A percentile compares a stretch with the other conserved stretches of the same genome.
Conservation (phyloP, 371 early-diverging fungal species). For the Dipsacomyces acuminosporus region DNA sequence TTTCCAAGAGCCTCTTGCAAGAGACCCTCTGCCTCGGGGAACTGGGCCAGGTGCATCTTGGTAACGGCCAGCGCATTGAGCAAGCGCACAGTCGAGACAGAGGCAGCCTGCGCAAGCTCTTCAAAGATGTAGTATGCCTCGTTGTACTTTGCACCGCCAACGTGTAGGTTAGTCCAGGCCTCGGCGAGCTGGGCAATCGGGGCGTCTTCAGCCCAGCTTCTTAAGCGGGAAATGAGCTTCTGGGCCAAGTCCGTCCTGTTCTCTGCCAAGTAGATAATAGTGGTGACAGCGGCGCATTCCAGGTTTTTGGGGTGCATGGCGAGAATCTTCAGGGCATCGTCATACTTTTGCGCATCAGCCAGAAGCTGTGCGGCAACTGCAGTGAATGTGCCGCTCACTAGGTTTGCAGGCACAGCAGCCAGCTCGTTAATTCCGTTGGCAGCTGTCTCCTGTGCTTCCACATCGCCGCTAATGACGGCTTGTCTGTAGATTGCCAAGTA, state of each 20-base stretch:
- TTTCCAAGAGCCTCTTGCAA: slow-evolving; percentile 76
- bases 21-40: slow-evolving; percentile 80
- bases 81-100: slow-evolving; percentile 70
- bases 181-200: slow-evolving; percentile 88
- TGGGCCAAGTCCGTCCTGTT: slow-evolving; percentile 84
- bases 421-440: neutral
- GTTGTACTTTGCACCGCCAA: slow-evolving; percentile 75
- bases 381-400: slow-evolving; percentile 12
- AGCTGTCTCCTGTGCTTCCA: neutral
- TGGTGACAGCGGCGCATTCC: slow-evolving; percentile 75
- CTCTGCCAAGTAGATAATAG: slow-evolving; percentile 73
- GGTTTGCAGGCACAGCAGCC: slow-evolving; percentile 4
- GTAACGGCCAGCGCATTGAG: slow-evolving; percentile 81
- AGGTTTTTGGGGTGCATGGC: slow-evolving; percentile 67
- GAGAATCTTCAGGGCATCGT: slow-evolving; percentile 64
- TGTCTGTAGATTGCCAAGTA: slow-evolving; percentile 33
- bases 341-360: slow-evolving; percentile 47
- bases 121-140: slow-evolving; percentile 92
- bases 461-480: neutral
- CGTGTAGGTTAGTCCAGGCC: slow-evolving; percentile 76
- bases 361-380: slow-evolving; percentile 54
- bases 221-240: slow-evolving; percentile 66
- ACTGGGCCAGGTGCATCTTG: slow-evolving; percentile 74
- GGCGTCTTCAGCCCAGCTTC: slow-evolving; percentile 87
- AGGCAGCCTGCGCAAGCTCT: slow-evolving; percentile 77